Evolutionary conservation across 768 basidiomycete species (phyloP).

Genomic region (Chiua virens): DNA sequence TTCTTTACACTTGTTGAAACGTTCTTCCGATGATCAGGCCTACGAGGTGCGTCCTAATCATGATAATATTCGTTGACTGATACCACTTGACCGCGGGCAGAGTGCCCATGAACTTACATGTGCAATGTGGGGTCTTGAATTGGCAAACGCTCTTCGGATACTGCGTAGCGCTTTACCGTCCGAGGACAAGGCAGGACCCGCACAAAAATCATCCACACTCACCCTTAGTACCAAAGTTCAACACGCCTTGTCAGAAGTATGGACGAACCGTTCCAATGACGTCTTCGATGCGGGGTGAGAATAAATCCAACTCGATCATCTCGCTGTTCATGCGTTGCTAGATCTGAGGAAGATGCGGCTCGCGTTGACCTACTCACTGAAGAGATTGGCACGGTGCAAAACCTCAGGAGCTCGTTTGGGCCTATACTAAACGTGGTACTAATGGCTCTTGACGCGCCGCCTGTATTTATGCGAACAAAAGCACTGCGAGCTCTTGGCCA

Average conservation of each 20-base stretch:
- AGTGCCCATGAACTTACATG: slow-evolving; percentile 82
- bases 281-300: slow-evolving; percentile 82
- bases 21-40: slow-evolving; percentile 76
- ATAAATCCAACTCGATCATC: neutral
- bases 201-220: slow-evolving; percentile 6
- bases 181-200: slow-evolving; percentile 35
- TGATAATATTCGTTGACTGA: neutral
- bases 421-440: slow-evolving; percentile 81
- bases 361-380: slow-evolving; percentile 72
- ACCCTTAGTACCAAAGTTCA: slow-evolving; percentile 60
- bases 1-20: slow-evolving; percentile 63
- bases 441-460: slow-evolving; percentile 75
- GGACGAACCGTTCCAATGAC: slow-evolving; percentile 67
- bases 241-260: slow-evolving; percentile 64
- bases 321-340: slow-evolving; percentile 28
- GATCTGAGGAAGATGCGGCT: slow-evolving; percentile 68
- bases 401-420: slow-evolving; percentile 76
- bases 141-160: slow-evolving; percentile 67
- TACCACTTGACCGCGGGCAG: slow-evolving; percentile 28
- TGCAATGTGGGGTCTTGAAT: slow-evolving; percentile 79
- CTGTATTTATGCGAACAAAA: slow-evolving; percentile 93
- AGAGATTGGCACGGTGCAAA: slow-evolving; percentile 74
- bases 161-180: slow-evolving; percentile 51
- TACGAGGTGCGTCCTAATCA: slow-evolving; percentile 58
- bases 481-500: slow-evolving; percentile 87